Evolutionary conservation across 164 flowering plant species (phyloP), one percentile per base, ranked within the genome.

Genomic region (Nelumbo lutea): DNA sequence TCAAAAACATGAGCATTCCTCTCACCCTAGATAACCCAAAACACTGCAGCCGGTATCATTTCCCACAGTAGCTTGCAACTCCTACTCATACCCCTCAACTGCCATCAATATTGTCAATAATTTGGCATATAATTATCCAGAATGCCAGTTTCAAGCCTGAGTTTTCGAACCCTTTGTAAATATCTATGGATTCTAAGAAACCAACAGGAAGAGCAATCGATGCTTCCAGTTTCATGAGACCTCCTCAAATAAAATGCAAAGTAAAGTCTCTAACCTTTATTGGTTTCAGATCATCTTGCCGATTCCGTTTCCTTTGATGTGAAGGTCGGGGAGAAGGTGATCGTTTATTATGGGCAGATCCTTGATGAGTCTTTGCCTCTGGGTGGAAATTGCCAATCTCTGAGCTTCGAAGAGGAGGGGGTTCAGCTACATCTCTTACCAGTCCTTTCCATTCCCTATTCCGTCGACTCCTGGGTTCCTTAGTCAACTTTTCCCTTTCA

Each of bases 361-460:
- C 78, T 0, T 13, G 80, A 45, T 59, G 77, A 61, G 42, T 9
- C 75, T 81, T 86, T 59, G 79, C 80, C 70, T 84, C 84, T 1
- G 51, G 41, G 57, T 69, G 76, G 43, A 70, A 52, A 45, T 53
- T 68, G 3, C 75, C 82, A 71, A 76, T 67, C 50, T 75, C 87
- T 55, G 87, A 79, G 58, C 85, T 89, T 41, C 75, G 85, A 65
- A 86, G 77, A 63, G 88, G 83, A 68, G 90, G 93, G 2, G 79
- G 81, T 55, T 89, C 87, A 62, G 72, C 79, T 2, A 59, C 85
- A 82, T 87, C 84, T 73, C 82, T 83, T 9, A 73, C 70, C 40
- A 83, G 61, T 47, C 85, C 87, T 81, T 82, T 88, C 90, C 87
- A 83, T 64, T 87, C 88, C 73, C 85, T 86, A 64, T 74, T 83